These are phyloP conservation scores for Scleroderma bovista DNA, from an alignment of 768 basidiomycete species.

Conservation along the genomic window DNA sequence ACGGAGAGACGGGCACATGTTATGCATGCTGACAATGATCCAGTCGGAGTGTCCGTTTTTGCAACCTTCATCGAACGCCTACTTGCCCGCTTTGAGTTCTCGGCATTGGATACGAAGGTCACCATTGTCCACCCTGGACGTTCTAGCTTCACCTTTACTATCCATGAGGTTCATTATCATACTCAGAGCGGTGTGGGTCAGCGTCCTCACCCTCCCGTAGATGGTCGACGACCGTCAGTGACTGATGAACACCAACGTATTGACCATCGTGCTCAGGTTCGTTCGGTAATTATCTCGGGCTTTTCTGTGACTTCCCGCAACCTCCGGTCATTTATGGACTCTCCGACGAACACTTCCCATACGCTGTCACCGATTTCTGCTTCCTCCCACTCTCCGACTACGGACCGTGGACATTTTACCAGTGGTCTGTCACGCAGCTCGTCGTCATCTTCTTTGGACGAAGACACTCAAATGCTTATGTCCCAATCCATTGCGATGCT, in stretches of 20 bases:
- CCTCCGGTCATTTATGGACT: constrained; percentile 25
- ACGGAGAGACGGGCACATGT: constrained; percentile 22
- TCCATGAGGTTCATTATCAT: constrained; percentile 55
- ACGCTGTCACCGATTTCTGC: constrained; percentile 24
- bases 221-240: constrained; percentile 19
- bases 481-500: constrained; percentile 68
- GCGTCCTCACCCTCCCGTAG: constrained; percentile 11
- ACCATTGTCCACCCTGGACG: constrained; percentile 63
- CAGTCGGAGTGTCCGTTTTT: constrained; percentile 75
- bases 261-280: constrained; percentile 23
- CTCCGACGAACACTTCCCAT: constrained; percentile 16
- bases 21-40: constrained; percentile 45
- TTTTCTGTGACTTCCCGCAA: constrained; percentile 48
- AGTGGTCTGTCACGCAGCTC: constrained; percentile 39
- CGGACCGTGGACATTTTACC: neutral
- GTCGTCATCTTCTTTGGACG: constrained; percentile 59
- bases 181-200: constrained; percentile 30
- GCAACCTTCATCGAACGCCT: constrained; percentile 75
- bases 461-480: constrained; percentile 61
- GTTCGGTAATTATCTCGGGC: constrained; percentile 53
- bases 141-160: constrained; percentile 53
- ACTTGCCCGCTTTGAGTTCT: constrained; percentile 74
- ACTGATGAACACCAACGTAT: constrained; percentile 8
- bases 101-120: constrained; percentile 61
- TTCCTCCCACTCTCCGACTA: constrained; percentile 9